These are phyloP conservation scores for Nigrospora oryzae DNA, from an alignment of 2,329 filamentous ascomycete genomes.

Conservation along the genomic window DNA sequence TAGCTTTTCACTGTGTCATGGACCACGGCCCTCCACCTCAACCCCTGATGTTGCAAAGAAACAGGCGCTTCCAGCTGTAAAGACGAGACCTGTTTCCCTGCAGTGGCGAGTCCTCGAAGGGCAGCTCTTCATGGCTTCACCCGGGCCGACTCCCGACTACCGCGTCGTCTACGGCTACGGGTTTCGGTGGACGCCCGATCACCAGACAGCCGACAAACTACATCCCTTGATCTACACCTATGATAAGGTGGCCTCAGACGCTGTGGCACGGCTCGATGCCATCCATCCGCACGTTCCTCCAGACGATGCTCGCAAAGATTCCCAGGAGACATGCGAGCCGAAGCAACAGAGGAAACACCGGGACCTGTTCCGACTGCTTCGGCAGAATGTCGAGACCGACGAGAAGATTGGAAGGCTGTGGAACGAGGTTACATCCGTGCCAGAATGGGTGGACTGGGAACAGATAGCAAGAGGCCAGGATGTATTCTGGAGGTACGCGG, in stretches of 20 bases:
- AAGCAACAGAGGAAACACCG: constrained; percentile 21
- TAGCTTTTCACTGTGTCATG: too few relatives aligned
- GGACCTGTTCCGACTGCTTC: constrained; percentile 57
- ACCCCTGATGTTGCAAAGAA: too few relatives aligned
- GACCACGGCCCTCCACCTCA: too few relatives aligned
- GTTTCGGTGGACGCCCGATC: constrained; percentile 61
- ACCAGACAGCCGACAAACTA: constrained; percentile 51
- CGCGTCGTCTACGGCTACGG: constrained; percentile 49
- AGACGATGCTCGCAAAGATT: constrained; percentile 1
- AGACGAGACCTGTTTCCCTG: too few relatives aligned
- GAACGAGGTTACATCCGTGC: constrained; percentile 57
- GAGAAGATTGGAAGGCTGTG: constrained; percentile 49
- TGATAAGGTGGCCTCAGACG: constrained; percentile 60
- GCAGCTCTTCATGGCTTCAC: too few relatives aligned
- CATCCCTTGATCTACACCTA: constrained; percentile 56
- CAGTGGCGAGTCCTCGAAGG: too few relatives aligned
- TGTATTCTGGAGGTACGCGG: constrained; percentile 70
- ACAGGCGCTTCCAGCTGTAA: too few relatives aligned
- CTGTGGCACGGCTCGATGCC: constrained; percentile 53
- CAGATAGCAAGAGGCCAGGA: constrained; percentile 68
- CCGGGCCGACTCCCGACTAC: not conserved
- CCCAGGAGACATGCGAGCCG: not conserved
- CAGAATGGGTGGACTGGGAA: constrained; percentile 70
- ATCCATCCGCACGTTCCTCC: constrained; percentile 38
- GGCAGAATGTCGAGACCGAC: constrained; percentile 48